Conservation (phyloP, 441 rosid genomes). For the Pelargonium cotyledonis region DNA sequence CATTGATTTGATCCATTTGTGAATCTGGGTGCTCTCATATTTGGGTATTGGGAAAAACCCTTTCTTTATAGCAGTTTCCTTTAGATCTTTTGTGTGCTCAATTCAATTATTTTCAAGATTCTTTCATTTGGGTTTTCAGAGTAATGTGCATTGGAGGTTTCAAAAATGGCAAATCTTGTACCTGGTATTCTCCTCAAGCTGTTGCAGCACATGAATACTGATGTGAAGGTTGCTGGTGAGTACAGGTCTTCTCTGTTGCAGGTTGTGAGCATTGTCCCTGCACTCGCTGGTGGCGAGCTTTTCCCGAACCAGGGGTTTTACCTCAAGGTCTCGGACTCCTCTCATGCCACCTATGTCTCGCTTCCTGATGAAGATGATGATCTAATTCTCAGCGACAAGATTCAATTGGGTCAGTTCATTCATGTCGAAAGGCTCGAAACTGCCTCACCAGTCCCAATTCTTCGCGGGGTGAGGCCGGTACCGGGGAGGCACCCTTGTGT, state of each 20-base stretch:
- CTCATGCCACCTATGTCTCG: constrained; percentile 92
- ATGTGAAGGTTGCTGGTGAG: constrained; percentile 90
- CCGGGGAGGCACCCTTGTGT: constrained; percentile 96
- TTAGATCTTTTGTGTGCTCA: constrained; percentile 16
- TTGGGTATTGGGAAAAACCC: constrained; percentile 18
- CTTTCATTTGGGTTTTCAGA: constrained; percentile 21
- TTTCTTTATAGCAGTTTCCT: constrained; percentile 9
- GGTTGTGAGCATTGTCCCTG: constrained; percentile 90
- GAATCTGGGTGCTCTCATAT: constrained; percentile 1
- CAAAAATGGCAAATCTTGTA: constrained; percentile 76
- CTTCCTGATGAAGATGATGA: constrained; percentile 91
- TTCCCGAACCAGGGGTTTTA: constrained; percentile 87
- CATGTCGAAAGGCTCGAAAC: constrained; percentile 88
- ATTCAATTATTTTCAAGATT: background rate
- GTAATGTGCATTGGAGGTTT: constrained; percentile 38
- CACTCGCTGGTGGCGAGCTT: constrained; percentile 85
- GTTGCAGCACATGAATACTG: constrained; percentile 86
- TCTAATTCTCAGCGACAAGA: constrained; percentile 83
- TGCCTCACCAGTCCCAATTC: constrained; percentile 85
- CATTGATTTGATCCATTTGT: constrained; percentile 15
- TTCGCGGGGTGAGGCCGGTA: constrained; percentile 81
- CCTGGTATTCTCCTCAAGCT: constrained; percentile 79
- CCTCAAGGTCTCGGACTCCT: constrained; percentile 98
- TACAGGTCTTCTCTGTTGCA: constrained; percentile 84
- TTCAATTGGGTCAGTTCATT: constrained; percentile 93